Conservation (phyloP, 805 yeast genomes). For the Diddensiella transvaalensis region DNA sequence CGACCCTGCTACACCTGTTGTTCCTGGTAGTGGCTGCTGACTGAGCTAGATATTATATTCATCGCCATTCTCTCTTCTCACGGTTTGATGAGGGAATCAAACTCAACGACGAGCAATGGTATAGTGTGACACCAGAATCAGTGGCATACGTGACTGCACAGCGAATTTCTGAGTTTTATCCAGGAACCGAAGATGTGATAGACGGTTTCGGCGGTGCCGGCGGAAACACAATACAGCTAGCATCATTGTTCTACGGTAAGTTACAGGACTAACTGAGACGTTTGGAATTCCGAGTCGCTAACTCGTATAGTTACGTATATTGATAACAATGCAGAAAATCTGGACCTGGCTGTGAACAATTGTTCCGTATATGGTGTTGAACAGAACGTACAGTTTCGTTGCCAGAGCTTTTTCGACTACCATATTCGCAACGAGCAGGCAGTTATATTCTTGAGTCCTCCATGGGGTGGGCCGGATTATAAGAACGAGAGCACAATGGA, state of each 20-base stretch:
- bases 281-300: background rate
- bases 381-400: constrained; percentile 45
- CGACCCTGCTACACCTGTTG: no score
- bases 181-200: constrained; percentile 34
- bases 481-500: constrained; percentile 17
- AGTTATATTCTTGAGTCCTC: constrained; percentile 70
- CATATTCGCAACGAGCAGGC: constrained; percentile 36
- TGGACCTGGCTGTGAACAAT: constrained; percentile 44
- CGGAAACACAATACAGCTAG: constrained; percentile 79
- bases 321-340: constrained; percentile 25
- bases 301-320: constrained; percentile 24
- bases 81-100: constrained; percentile 63
- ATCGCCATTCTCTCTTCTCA: constrained; percentile 58
- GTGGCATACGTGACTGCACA: constrained; percentile 50
- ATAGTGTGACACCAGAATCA: constrained; percentile 79
- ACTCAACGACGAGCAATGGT: constrained; percentile 76
- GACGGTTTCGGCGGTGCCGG: constrained; percentile 89
- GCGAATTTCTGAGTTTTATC: constrained; percentile 18
- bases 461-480: constrained; percentile 84
- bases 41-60: constrained; percentile 26
- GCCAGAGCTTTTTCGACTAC: constrained; percentile 48
- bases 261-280: background rate
- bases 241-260: constrained; percentile 18
- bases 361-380: constrained; percentile 58
- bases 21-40: no score